Evolutionary conservation across 2,329 filamentous ascomycete genomes (phyloP).

Genomic region (Arthrobotrys musiformis): DNA sequence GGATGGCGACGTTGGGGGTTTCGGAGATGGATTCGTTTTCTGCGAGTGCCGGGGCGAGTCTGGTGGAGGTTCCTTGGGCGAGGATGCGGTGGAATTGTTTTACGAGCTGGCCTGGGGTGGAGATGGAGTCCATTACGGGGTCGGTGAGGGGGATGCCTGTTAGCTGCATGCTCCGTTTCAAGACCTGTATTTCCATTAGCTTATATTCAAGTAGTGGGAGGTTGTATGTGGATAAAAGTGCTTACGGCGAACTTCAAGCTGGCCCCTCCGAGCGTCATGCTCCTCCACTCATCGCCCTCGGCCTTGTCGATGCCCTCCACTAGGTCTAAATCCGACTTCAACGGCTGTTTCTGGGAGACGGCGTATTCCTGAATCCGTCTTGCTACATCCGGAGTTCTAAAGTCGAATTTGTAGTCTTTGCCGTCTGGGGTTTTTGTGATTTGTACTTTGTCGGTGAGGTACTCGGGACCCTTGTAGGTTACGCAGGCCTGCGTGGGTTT

Average conservation of each 20-base stretch:
- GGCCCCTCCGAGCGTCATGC: constrained; percentile 23
- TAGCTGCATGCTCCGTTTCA: constrained; percentile 46
- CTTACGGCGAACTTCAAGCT: constrained; percentile 47
- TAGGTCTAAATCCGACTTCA: constrained; percentile 22
- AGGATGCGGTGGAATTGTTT: constrained; percentile 42
- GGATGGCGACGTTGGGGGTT: constrained; percentile 32
- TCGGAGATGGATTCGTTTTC: constrained; percentile 9
- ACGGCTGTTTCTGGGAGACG: constrained; percentile 20
- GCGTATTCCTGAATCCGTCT: constrained; percentile 38
- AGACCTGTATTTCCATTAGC: constrained; percentile 8
- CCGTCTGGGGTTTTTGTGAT: constrained; percentile 26
- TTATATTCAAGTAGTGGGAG: no score
- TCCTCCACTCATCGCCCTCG: constrained; percentile 39
- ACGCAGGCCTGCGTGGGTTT: constrained; percentile 43
- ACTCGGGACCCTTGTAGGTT: constrained; percentile 42
- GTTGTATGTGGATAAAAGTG: background rate
- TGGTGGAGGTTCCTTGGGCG: constrained; percentile 24
- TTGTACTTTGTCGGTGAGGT: constrained; percentile 36
- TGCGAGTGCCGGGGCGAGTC: constrained; percentile 25
- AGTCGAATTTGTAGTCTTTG: constrained; percentile 38
- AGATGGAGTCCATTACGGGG: constrained; percentile 36
- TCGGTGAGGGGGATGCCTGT: constrained; percentile 44
- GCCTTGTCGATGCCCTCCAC: constrained; percentile 7
- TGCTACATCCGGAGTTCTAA: constrained; percentile 15
- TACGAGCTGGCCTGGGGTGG: constrained; percentile 25